These are phyloP conservation scores for Curvularia verruculosa DNA, from an alignment of 2,329 filamentous ascomycete genomes.

Conservation along the genomic window DNA sequence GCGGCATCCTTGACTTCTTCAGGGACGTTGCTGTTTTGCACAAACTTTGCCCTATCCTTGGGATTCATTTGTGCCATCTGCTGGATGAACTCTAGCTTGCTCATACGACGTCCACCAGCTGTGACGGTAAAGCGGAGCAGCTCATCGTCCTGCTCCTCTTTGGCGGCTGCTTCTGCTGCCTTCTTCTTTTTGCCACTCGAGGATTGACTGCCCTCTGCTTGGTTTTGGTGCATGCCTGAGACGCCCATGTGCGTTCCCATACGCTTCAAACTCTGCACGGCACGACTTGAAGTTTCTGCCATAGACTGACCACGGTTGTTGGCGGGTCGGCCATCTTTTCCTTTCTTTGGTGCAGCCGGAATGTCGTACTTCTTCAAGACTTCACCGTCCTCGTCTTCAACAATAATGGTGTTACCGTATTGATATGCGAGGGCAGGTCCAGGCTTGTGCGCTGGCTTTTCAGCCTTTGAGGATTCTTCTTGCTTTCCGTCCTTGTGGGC, in stretches of 20 bases:
- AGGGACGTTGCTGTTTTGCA: conserved; percentile 56
- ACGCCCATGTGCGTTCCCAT: conserved; percentile 63
- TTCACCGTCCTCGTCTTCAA: conserved; percentile 85
- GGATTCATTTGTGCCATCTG: conserved; percentile 76
- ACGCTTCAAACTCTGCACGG: conserved; percentile 53
- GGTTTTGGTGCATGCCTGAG: conserved; percentile 31
- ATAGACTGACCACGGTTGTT: conserved; percentile 39
- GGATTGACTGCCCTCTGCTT: conserved; percentile 26
- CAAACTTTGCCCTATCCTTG: conserved; percentile 61
- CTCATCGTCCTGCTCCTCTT: conserved; percentile 69
- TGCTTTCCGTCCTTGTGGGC: conserved; percentile 48
- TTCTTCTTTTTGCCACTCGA: conserved; percentile 34
- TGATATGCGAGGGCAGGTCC: conserved; percentile 84
- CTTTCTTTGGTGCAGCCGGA: conserved; percentile 57
- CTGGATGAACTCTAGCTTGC: conserved; percentile 77
- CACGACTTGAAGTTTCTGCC: conserved; percentile 44
- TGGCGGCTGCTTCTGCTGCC: conserved; percentile 25
- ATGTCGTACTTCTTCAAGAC: conserved; percentile 85
- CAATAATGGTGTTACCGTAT: conserved; percentile 87
- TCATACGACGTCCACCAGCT: conserved; percentile 75
- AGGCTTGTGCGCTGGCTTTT: conserved; percentile 51
- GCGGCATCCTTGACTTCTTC: conserved; percentile 56
- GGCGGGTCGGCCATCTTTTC: conserved; percentile 32
- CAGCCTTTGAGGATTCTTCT: conserved; percentile 37
- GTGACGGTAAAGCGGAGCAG: conserved; percentile 78